phyloP scores from a whole-genome alignment of 1,139 yeast genomes.

The Lodderomyces metapsilosis region DNA sequence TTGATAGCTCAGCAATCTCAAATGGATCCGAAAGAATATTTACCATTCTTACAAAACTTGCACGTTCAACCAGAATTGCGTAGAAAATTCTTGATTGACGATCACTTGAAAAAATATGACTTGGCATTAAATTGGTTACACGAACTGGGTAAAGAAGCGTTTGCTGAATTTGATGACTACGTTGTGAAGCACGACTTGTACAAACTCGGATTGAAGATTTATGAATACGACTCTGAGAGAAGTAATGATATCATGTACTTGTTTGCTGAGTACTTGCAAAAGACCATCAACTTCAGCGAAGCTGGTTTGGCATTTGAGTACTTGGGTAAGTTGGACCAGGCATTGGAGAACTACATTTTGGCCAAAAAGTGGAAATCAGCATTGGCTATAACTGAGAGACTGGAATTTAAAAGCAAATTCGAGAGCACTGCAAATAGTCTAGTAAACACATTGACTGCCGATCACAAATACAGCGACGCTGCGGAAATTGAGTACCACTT shows the following conservation, averaged over 20 bases:
- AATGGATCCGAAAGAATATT: slow-evolving; percentile 94
- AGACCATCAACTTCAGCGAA: slow-evolving; percentile 57
- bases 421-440: slow-evolving; percentile 54
- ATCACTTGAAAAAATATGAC: slow-evolving; percentile 62
- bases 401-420: slow-evolving; percentile 33
- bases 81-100: slow-evolving; percentile 76
- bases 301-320: slow-evolving; percentile 80
- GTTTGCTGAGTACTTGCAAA: slow-evolving; percentile 63
- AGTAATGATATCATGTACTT: slow-evolving; percentile 54
- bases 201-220: slow-evolving; percentile 63
- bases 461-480: slow-evolving; percentile 78
- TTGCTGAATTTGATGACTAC: slow-evolving; percentile 65
- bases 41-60: slow-evolving; percentile 84
- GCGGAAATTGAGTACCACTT: slow-evolving; percentile 72
- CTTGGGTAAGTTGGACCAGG: slow-evolving; percentile 54
- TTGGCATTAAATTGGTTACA: slow-evolving; percentile 70
- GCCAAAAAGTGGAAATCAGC: slow-evolving; percentile 90
- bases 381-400: slow-evolving; percentile 52
- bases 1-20: slow-evolving; percentile 93
- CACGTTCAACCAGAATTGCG: slow-evolving; percentile 67
- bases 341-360: slow-evolving; percentile 65
- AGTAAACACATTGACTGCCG: slow-evolving; percentile 59
- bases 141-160: slow-evolving; percentile 47
- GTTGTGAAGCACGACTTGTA: slow-evolving; percentile 74
- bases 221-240: slow-evolving; percentile 54